Evolutionary conservation across 2,329 filamentous ascomycete species (phyloP).

Genomic region (Dactylellina cionopaga): DNA sequence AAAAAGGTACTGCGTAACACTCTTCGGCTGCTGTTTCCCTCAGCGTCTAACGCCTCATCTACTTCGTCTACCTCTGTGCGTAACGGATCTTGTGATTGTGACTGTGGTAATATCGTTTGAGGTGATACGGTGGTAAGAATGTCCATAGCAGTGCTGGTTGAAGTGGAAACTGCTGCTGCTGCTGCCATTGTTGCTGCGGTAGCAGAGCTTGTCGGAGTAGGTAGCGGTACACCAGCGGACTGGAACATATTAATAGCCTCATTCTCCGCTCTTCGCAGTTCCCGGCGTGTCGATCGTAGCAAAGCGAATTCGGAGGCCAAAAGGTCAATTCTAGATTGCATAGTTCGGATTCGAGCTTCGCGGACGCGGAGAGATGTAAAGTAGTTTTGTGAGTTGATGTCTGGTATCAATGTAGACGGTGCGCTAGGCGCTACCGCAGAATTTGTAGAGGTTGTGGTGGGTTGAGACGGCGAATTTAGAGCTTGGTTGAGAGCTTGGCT

Average conservation of each 20-base stretch:
- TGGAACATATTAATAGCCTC: conserved; percentile 47
- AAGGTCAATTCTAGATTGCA: conserved; percentile 56
- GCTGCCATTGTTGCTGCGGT: conserved; percentile 2
- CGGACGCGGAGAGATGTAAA: conserved; percentile 52
- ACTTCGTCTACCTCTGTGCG: conserved; percentile 49
- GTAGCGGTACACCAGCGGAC: conserved; percentile 13
- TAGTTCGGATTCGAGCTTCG: conserved; percentile 55
- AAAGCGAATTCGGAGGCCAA: conserved; percentile 56
- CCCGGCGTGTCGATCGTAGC: conserved; percentile 54
- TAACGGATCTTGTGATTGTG: conserved; percentile 10
- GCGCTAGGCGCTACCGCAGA: background rate
- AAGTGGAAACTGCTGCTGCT: background rate
- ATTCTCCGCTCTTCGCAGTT: conserved; percentile 53
- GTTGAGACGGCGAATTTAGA: conserved; percentile 11
- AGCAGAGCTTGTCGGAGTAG: background rate
- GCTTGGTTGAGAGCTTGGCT: conserved; percentile 45
- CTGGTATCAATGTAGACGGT: conserved; percentile 2
- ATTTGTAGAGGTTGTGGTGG: background rate
- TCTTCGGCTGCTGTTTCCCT: conserved; percentile 47
- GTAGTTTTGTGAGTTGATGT: conserved; percentile 40
- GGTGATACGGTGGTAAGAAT: conserved; percentile 11
- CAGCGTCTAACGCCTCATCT: conserved; percentile 43
- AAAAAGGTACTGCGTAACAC: conserved; percentile 45
- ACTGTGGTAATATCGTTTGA: conserved; percentile 2
- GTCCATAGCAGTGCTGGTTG: background rate